Evolutionary conservation across 2,329 filamentous ascomycete genomes (phyloP), one percentile per base, ranked within the genome.

Genomic region (Zymoseptoria passerinii): DNA sequence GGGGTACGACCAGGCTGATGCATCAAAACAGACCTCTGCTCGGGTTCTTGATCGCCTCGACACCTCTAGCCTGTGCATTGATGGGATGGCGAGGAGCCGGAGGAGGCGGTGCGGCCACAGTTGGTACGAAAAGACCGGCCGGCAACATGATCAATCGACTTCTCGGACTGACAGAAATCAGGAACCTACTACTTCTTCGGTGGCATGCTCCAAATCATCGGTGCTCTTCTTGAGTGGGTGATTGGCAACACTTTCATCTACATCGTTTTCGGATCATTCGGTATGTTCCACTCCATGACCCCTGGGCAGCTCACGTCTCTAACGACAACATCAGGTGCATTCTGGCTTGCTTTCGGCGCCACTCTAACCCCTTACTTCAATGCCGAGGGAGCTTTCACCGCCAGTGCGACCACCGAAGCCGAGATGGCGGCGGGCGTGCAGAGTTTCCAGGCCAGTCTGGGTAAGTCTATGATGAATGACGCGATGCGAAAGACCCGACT

Each of bases 181-280:
- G 70, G 68, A 35, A 63, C 66, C 48, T 70, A 67, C 63, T 71
- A 67, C 62, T 71, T 73, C 57, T 68, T 73, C 50, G 70, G 70
- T 50, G 71, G 71, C 48, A 62, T 71, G 8, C 63, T 71, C 8
- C 66, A 72, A 61, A 55, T 68, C 18, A 53, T 72, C 51, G 67
- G 66, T 8, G 63, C 62, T 8, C 54, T 72, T 16, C 66, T 72
- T 19, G 70, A 73, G 50, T 72, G 71, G 53, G 57, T 73, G 48
- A 62, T 72, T 19, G 70, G 71, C 54, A 73, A 73, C 50, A 69
- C 67, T 2, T 69, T 69, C 53, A 57, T 65, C 4, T 67, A 61
- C 27, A 64, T 68, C 16, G 66, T 67, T 0, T 69, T 69, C 50
- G 20, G 58, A 49, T 55, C 58, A 48, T 65, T 61, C 28, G 60